Percentiles rank a stretch among this genome's conserved stretches.
phyloP scores from a whole-genome alignment of 2,329 filamentous ascomycete species.

The Ophiosphaerella korrae region DNA sequence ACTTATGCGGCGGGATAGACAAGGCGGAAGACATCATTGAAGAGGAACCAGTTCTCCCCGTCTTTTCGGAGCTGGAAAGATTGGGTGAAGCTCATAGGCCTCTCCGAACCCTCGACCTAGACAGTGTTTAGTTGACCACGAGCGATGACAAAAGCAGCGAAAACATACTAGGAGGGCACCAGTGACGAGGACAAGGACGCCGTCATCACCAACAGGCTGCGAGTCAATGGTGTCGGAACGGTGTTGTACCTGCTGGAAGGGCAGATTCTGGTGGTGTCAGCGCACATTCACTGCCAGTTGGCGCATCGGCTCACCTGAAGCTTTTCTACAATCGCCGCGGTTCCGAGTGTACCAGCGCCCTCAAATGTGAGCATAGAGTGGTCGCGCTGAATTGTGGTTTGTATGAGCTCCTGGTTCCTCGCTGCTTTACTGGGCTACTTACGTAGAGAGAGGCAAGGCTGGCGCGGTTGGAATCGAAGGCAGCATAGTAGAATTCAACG shows the following conservation, averaged over 20 bases:
- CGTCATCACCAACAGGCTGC: constrained; percentile 72
- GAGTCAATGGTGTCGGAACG: constrained; percentile 77
- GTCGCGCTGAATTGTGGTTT: constrained; percentile 64
- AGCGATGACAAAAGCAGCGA: not conserved
- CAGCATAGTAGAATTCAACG: constrained; percentile 86
- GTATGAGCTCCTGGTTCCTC: constrained; percentile 8
- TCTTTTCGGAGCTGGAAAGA: constrained; percentile 83
- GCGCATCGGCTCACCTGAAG: constrained; percentile 64
- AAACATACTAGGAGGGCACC: constrained; percentile 77
- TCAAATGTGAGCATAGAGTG: constrained; percentile 96
- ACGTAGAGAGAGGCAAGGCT: constrained; percentile 78
- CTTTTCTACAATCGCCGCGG: constrained; percentile 74
- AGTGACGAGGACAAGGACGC: constrained; percentile 86
- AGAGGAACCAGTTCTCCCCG: constrained; percentile 75
- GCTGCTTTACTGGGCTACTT: constrained; percentile 46
- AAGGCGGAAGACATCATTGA: constrained; percentile 95
- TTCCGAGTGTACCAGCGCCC: constrained; percentile 68
- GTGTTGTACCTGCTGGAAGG: constrained; percentile 83
- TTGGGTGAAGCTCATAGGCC: constrained; percentile 90
- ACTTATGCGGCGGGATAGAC: constrained; percentile 63
- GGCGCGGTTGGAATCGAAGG: constrained; percentile 76
- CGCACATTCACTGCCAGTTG: not conserved
- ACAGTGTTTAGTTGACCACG: constrained; percentile 14
- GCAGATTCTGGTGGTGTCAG: constrained; percentile 64
- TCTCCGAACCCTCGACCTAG: constrained; percentile 83